A percentile compares a stretch with the other conserved stretches of the same genome.
Evolutionary conservation across 306 rosid genomes (phyloP).

Genomic region (Fagus crenata): DNA sequence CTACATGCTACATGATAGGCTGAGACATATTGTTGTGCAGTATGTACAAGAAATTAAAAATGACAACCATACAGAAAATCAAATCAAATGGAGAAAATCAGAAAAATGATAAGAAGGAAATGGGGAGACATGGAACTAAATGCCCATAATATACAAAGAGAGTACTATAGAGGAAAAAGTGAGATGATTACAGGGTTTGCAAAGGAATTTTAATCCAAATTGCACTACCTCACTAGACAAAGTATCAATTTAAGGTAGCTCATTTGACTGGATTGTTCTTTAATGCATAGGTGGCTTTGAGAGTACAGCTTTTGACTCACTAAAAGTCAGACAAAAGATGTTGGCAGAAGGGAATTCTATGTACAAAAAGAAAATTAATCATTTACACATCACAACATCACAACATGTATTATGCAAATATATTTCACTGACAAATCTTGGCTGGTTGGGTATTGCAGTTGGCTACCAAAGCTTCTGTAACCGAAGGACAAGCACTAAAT

Average conservation of each 20-base stretch:
- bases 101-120: not conserved
- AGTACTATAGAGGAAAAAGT: not conserved
- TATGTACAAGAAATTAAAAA: not conserved
- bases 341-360: too few relatives aligned
- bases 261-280: not conserved
- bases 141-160: not conserved
- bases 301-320: not conserved
- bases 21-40: not conserved
- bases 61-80: not conserved
- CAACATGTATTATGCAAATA: not conserved
- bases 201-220: not conserved
- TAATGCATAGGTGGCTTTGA: not conserved
- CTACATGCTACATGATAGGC: not conserved
- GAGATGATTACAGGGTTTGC: not conserved
- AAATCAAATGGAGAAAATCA: conserved; percentile 1
- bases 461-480: not conserved
- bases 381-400: not conserved
- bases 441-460: not conserved
- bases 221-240: not conserved
- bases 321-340: not conserved
- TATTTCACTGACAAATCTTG: not conserved
- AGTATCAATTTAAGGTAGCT: not conserved
- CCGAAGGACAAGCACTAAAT: not conserved
- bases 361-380: not conserved
- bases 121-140: not conserved